phyloP scores from a whole-genome alignment of 2,329 filamentous ascomycete species.

The Colletotrichum sp. region DNA sequence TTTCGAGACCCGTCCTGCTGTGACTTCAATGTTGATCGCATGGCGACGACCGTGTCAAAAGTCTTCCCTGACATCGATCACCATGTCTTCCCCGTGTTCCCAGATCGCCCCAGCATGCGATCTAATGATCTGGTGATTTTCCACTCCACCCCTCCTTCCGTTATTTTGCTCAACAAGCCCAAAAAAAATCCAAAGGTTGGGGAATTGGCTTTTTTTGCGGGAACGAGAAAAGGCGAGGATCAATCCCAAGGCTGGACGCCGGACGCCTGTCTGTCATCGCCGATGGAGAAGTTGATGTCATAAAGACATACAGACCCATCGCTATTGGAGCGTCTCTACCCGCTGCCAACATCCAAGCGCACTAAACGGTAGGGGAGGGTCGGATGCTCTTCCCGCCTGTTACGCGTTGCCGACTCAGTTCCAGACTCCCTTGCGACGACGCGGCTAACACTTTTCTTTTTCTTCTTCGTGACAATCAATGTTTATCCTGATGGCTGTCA shows the following conservation, averaged over 20 bases:
- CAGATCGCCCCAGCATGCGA: background rate
- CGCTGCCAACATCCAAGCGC: background rate
- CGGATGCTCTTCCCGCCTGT: background rate
- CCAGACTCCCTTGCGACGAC: background rate
- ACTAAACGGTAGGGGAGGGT: background rate
- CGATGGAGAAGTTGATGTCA: conserved; percentile 19
- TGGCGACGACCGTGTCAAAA: background rate
- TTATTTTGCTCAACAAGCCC: background rate
- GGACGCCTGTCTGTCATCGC: background rate
- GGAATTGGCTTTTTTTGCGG: background rate
- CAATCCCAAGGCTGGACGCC: background rate
- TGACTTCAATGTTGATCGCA: background rate
- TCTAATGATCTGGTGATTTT: background rate
- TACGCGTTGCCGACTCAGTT: background rate
- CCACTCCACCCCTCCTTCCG: background rate
- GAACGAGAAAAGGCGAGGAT: background rate
- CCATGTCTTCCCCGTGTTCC: background rate
- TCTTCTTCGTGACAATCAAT: background rate
- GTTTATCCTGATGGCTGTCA: background rate
- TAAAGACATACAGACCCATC: background rate
- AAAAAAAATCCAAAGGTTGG: background rate
- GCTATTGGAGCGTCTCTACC: conserved; percentile 6
- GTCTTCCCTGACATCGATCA: background rate
- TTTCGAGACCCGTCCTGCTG: background rate
- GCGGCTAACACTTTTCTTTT: background rate